Base-by-base conservation (phyloP, 2,329 filamentous ascomycete genomes). In the Penicillium sp. region DNA sequence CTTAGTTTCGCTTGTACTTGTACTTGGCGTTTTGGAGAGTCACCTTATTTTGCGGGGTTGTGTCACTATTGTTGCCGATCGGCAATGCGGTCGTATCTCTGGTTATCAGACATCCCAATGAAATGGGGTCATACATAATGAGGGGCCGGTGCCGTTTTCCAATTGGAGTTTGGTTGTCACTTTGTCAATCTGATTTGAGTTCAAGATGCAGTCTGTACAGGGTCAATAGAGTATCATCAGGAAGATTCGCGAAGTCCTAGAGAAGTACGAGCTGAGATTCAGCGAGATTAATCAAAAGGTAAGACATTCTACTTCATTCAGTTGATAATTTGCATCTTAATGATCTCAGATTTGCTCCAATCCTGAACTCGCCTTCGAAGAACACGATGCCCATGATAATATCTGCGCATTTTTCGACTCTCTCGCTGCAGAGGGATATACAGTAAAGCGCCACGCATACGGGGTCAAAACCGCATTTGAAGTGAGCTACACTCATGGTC, bases 201-300 rank as follows among this genome's bases (percentile, higher is more conserved):
- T 15, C 26, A 51, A 18, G 9, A 51, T 51, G 37, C 49, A 51
- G 51, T 53, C 51, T 23, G n/a, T 40, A 9, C 43, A 42, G n/a
- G 8, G 15, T 31, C 51, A 53, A 26, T 35, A 55, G 11, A 46
- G 51, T 18, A 42, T 56, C 18, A 57, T 61, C 27, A 44, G 50
- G 8, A 52, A 54, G 31, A 51, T 61, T 25, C 53, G 52, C 31
- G 33, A 35, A 23, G 50, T 41, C 1, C 27, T 62, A 31, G 44
- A 57, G 9, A 59, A 57, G 44, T 54, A 68, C 54, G 62, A 66
- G 40, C 26, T 52, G 6, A 49, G 59, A 15, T 54, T 67, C 1
- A 58, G 58, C 41, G 51, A 44, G 22, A 69, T 69, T 44, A 69
- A 69, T 15, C 58, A 57, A 9, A 58, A 60, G 46, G 60, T 55